Evolutionary conservation across 306 rosid genomes (phyloP).

Genomic region (Fragaria iinumae): DNA sequence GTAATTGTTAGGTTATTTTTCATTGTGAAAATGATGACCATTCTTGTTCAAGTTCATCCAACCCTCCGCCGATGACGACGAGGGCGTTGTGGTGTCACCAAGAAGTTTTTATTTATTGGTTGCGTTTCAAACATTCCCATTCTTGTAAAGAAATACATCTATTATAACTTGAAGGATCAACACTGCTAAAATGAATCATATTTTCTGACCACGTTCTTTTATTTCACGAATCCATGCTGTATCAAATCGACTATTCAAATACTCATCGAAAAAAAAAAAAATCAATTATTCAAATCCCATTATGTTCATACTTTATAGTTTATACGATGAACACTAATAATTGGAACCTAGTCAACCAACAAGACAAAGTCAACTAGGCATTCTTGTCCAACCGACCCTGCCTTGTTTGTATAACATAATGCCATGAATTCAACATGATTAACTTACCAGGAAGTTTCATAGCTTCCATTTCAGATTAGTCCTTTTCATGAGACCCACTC

Average conservation of each 20-base stretch:
- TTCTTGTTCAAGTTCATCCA: not conserved
- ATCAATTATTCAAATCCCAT: not conserved
- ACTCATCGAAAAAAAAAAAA: not conserved
- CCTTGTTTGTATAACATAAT: not conserved
- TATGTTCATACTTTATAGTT: not conserved
- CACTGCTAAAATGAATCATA: not conserved
- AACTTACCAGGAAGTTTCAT: not conserved
- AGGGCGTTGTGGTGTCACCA: not conserved
- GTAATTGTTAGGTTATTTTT: not conserved
- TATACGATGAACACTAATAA: not conserved
- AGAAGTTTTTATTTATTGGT: not conserved
- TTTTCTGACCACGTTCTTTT: not conserved
- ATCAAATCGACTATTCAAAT: not conserved
- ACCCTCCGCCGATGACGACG: not conserved
- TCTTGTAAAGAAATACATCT: not conserved
- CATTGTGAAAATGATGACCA: not conserved
- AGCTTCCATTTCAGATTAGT: not conserved
- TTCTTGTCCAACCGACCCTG: not conserved
- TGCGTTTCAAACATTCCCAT: not conserved
- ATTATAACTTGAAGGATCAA: not conserved
- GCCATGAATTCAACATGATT: not conserved
- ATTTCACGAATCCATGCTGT: not conserved
- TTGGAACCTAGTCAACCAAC: not conserved
- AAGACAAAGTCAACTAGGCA: not conserved
- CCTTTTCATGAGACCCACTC: not conserved